Evolutionary conservation across 140 eudicot species (phyloP), one percentile per base, ranked within the genome.

Genomic region (Cichorium intybus): DNA sequence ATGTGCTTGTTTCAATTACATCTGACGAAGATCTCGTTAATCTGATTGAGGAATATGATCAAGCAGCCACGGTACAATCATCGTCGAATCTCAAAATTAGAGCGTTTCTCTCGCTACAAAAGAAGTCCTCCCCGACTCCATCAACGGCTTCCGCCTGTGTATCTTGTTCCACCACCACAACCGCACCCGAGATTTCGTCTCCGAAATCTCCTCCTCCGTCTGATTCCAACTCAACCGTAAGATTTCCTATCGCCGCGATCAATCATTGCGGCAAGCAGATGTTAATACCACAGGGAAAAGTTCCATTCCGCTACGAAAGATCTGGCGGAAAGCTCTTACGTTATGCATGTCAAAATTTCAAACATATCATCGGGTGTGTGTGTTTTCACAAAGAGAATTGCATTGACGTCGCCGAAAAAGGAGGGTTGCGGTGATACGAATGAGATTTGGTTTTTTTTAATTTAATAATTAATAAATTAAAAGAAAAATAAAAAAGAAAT

Each of bases 31-130:
- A 89, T 77, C 89, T 89, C 18, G 76, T 64, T 16, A 73, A 86
- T 60, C 77, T 89, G 50, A 54, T 86, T 49, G 95, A 89, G 72
- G 97, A 86, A 64, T 89, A 89, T 69, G 95, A 83, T 65, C 73
- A 76, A 24, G 77, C 64, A 21, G 70, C 49, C 2, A 24, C 56
- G 5, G 49, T 37, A 0, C 77, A 62, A 34, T 10, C 73, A 14
- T 33, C 67, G 56, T 20, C 77, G 6, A 64, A 48, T 47, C 45
- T 72, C 62, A 88, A 85, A 76, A 79, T 88, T 58, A 77, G 89
- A 69, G 87, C 89, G 16, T 88, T 88, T 69, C 85, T 87, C 4
- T 69, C 80, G 20, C 51, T 62, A 15, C 74, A 79, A 1, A 86
- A 82, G 77, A 84, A 74, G 23, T 21, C 72, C 3, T 68, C 84